phyloP scores from a whole-genome alignment of 139 green algal genomes.

The Tetradesmus lagerheimii region DNA sequence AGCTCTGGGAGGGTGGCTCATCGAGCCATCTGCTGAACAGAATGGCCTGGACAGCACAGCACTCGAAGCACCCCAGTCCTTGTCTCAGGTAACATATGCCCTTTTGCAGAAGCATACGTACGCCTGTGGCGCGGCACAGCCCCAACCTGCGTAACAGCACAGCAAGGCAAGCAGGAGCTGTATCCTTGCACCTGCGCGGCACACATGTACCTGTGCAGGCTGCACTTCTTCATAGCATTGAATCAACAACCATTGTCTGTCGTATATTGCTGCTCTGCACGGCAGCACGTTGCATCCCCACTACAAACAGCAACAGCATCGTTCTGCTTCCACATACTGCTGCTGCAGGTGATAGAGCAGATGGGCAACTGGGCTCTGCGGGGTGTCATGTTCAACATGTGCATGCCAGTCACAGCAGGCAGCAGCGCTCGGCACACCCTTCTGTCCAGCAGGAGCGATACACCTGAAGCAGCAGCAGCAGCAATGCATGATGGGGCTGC shows the following conservation, averaged over 20 bases:
- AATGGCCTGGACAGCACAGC: neutral
- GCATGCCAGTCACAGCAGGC: constrained; percentile 1
- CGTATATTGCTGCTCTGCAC: too few relatives aligned
- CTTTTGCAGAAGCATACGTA: too few relatives aligned
- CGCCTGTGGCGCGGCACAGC: too few relatives aligned
- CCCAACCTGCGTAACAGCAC: too few relatives aligned
- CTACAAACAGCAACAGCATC: neutral
- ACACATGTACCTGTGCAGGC: too few relatives aligned
- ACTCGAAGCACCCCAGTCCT: neutral
- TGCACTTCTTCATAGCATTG: too few relatives aligned
- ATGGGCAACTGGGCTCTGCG: constrained; percentile 20
- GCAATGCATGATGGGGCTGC: neutral
- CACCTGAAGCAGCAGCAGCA: constrained; percentile 1
- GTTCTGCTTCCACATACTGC: neutral
- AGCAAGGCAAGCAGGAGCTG: neutral
- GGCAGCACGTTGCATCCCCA: too few relatives aligned
- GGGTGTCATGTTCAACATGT: constrained; percentile 28
- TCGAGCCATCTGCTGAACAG: neutral
- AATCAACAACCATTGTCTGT: too few relatives aligned
- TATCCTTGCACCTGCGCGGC: neutral
- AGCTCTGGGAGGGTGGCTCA: constrained; percentile 6
- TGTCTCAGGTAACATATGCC: neutral
- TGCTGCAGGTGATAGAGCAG: neutral
- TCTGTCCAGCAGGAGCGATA: neutral
- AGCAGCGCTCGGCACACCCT: neutral